Conservation (phyloP, 441 rosid species). For the Isatis lusitanica region DNA sequence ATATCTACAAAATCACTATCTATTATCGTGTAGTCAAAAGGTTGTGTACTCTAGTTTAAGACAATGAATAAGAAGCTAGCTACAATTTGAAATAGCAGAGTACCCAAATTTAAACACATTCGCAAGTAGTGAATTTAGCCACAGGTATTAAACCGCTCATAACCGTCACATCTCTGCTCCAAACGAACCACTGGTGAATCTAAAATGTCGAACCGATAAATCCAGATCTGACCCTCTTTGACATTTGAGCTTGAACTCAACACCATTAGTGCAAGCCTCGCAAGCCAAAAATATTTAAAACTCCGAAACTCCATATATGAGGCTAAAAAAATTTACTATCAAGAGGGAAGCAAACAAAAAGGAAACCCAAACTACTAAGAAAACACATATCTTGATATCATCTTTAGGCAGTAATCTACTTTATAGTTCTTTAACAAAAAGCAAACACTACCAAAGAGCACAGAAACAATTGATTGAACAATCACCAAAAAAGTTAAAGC, state of each 20-base stretch:
- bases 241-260: neutral
- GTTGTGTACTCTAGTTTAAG: slow-evolving; percentile 13
- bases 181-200: neutral
- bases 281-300: neutral
- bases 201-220: neutral
- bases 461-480: slow-evolving; percentile 35
- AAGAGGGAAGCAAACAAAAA: slow-evolving; percentile 17
- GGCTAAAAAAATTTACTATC: neutral
- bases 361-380: slow-evolving; percentile 22
- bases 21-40: neutral
- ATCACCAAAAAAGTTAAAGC: slow-evolving; percentile 31
- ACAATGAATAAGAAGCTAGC: slow-evolving; percentile 8
- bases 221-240: neutral
- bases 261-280: neutral
- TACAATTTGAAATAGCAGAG: neutral
- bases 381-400: slow-evolving; percentile 10
- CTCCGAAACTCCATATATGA: neutral
- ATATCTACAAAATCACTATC: neutral
- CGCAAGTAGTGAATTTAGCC: neutral
- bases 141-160: neutral
- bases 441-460: slow-evolving; percentile 28
- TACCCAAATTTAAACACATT: neutral
- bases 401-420: slow-evolving; percentile 23
- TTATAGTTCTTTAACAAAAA: slow-evolving; percentile 33
- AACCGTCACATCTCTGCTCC: neutral